phyloP scores from a whole-genome alignment of 2,329 filamentous ascomycete species.

The Paecilomyces dactylethromorphus region DNA sequence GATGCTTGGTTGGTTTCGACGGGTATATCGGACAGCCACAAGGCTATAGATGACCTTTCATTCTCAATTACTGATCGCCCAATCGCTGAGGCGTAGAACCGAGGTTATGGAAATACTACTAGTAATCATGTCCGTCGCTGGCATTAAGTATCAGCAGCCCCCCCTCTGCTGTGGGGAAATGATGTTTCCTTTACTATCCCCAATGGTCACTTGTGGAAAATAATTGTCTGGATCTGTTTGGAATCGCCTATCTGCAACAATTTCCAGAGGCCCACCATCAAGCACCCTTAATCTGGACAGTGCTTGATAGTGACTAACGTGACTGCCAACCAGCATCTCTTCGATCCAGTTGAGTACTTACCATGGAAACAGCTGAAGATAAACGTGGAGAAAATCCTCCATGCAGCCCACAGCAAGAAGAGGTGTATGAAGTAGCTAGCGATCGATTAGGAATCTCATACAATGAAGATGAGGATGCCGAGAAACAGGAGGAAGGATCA shows the following conservation, averaged over 20 bases:
- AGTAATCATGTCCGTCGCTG: not conserved
- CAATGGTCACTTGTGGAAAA: too few relatives aligned
- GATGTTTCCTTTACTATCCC: not conserved
- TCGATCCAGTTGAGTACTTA: not conserved
- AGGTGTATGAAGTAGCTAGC: not conserved
- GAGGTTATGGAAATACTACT: not conserved
- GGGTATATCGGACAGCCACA: not conserved
- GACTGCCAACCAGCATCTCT: not conserved
- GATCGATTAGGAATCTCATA: not conserved
- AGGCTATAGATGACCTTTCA: not conserved
- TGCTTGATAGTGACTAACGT: not conserved
- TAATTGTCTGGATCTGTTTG: not conserved
- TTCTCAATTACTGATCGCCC: not conserved
- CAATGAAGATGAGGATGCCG: not conserved
- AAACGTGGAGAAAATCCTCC: not conserved
- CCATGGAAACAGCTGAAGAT: not conserved
- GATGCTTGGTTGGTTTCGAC: too few relatives aligned
- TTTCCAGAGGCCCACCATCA: not conserved
- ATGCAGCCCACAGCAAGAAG: not conserved
- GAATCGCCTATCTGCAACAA: not conserved
- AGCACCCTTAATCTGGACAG: not conserved
- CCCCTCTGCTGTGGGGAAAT: not conserved
- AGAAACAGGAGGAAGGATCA: not conserved
- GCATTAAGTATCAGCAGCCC: not conserved
- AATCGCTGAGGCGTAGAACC: not conserved